Evolutionary conservation across 495 filamentous ascomycete genomes (phyloP).

Genomic region (Rusavskia elegans): DNA sequence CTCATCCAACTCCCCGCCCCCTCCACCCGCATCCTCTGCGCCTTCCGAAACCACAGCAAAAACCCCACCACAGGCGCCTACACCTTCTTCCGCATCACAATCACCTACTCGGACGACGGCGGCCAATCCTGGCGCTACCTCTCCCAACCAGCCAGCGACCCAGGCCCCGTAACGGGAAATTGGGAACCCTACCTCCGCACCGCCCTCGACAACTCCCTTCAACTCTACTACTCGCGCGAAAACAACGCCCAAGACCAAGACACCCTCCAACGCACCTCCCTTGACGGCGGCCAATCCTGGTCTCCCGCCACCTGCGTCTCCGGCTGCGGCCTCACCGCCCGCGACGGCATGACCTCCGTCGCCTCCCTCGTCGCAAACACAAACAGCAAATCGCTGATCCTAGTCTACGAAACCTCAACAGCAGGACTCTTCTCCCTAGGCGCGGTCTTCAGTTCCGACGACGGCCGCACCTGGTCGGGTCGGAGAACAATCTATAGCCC

Average conservation of each 20-base stretch:
- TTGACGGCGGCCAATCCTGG: conserved; percentile 30
- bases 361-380: conserved; percentile 17
- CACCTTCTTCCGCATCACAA: conserved; percentile 33
- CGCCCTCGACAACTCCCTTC: conserved; percentile 20
- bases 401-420: conserved; percentile 31
- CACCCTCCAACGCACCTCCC: conserved; percentile 29
- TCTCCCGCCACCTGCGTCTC: conserved; percentile 20
- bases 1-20: conserved; percentile 29
- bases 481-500: conserved; percentile 23
- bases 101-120: conserved; percentile 29
- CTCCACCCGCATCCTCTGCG: conserved; percentile 22
- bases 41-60: conserved; percentile 35
- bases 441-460: conserved; percentile 27
- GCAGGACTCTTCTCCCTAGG: conserved; percentile 25
- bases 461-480: conserved; percentile 27
- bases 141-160: conserved; percentile 21
- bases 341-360: conserved; percentile 37
- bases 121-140: conserved; percentile 31
- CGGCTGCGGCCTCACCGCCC: conserved; percentile 18
- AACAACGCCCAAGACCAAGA: conserved; percentile 30
- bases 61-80: conserved; percentile 14
- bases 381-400: conserved; percentile 17
- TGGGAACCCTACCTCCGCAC: conserved; percentile 37
- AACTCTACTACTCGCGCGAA: conserved; percentile 35
- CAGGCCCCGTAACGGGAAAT: conserved; percentile 22